Evolutionary conservation across 164 flowering plant species (phyloP), one percentile per base, ranked within the genome.

Genomic region (Amborella trichopoda): DNA sequence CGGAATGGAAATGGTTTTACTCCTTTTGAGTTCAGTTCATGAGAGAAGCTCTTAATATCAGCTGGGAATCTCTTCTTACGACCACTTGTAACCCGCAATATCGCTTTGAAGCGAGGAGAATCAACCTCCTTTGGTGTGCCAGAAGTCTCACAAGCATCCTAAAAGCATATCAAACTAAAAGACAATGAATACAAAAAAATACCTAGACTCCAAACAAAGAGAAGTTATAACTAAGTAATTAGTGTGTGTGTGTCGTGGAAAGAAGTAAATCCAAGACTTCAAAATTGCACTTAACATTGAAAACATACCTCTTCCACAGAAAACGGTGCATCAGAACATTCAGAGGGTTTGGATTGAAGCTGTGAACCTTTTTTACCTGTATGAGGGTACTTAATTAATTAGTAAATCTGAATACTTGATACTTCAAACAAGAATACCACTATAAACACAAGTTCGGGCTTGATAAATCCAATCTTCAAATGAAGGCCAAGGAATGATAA

Each of bases 1-100:
- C 81, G 71, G 52, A 72, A 70, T n/a, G 99, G 97, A 62, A 63
- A 78, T 33, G 97, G 82, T 19, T 73, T 61, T 14, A 88, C 94
- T 34, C 97, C 97, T 74, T 93, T 93, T 6, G 99, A 93, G 67
- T 85, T 83, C 17, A 93, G 83, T 56, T 93, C 99, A 54, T 88
- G 97, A 44, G 99, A 88, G 66, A 83, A 93, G 66, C 95, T 83
- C 74, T 88, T 93, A 39, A 93, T 54, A 43, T 85, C 89, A 16
- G 58, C 61, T 4, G 80, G 74, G 19, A 64, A 53, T 71, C 67
- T 81, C 71, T 70, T 88, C 65, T 59, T 83, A 21, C 86, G 70
- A 12, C 95, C 87, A 67, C 97, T 85, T 0, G 97, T 85, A 40
- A 83, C 68, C 26, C 94, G 83, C 50, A 88, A 47, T 44, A 88